A percentile compares a stretch with the other conserved stretches of the same genome.
Evolutionary conservation across 331 rosid species (phyloP).

Genomic region (Saraca asoca): DNA sequence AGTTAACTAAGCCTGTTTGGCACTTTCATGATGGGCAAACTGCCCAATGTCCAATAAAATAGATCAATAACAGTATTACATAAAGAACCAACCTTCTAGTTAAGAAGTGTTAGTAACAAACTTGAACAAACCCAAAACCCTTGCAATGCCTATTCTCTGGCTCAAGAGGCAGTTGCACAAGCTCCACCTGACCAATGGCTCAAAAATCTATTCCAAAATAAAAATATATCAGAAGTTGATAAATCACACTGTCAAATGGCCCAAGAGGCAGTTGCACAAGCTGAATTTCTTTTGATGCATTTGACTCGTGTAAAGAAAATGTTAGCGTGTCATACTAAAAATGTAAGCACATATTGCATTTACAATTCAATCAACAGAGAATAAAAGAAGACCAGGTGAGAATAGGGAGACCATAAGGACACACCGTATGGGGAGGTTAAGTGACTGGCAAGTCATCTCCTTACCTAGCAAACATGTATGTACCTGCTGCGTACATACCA

Average conservation of each 20-base stretch:
- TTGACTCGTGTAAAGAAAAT: conserved; percentile 67
- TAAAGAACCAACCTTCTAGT: conserved; percentile 4
- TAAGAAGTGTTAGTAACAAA: conserved; percentile 44
- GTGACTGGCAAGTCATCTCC: conserved; percentile 6
- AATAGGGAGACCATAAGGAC: conserved; percentile 24
- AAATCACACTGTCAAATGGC: conserved; percentile 40
- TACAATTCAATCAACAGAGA: conserved; percentile 27
- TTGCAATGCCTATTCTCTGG: conserved; percentile 97
- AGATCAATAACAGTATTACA: conserved; percentile 11
- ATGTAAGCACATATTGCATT: conserved; percentile 31
- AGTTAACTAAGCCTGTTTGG: conserved; percentile 92
- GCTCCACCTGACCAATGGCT: conserved; percentile 95
- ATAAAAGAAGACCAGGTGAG: conserved; percentile 22
- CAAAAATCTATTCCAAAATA: conserved; percentile 69
- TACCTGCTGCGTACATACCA: conserved; percentile 5
- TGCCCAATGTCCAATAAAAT: conserved; percentile 41
- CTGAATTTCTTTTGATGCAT: conserved; percentile 77
- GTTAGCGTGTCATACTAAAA: conserved; percentile 58
- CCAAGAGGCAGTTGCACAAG: conserved; percentile 91
- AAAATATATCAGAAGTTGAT: conserved; percentile 22
- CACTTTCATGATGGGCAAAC: conserved; percentile 96
- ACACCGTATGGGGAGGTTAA: neutral
- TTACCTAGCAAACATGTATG: neutral
- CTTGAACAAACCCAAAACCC: conserved; percentile 98
- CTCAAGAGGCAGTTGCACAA: conserved; percentile 93